Evolutionary conservation across 495 filamentous ascomycete genomes (phyloP), one percentile per base, ranked within the genome.

Genomic region (Penicillium taxi): DNA sequence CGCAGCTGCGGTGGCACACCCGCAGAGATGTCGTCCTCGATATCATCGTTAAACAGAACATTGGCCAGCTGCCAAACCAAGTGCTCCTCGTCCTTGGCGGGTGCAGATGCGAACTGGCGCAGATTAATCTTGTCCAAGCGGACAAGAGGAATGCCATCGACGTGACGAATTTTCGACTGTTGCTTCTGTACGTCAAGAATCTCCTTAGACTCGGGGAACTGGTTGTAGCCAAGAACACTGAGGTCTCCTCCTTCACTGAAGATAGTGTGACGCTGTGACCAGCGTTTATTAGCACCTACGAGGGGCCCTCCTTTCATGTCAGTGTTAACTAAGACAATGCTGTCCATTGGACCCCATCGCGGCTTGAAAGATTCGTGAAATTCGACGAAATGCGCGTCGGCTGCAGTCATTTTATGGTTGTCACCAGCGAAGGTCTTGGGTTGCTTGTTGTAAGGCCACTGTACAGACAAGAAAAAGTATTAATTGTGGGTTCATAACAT

Each of bases 391-490:
- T 61, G 66, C 54, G 66, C 58, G 28, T 86, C 82, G 18, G 58
- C 56, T 20, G 69, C 57, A 44, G 61, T 68, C 69, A 85, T 67
- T 30, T 78, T 59, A 47, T 59, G 64, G 23, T 73, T 62, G 48
- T 80, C 73, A 41, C 72, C 67, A 27, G 71, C 64, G 44, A 62
- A 66, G 13, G 74, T 73, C 55, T 87, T 86, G 24, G 81, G 67
- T 49, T 73, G 73, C 56, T 87, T 88, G 55, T 81, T 68, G 63
- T 91, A 87, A 25, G 87, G 86, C 77, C 80, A 94, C 89, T 96
- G 77, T 52, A 70, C 58, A 51, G 59, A 63, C n/a, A n/a, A 64
- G 55, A 50, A 43, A 42, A 35, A 22, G 26, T 32, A 35, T 21
- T 12, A 45, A 38, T n/a, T 53, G 66, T 58, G 64, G 59, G 64